Evolutionary conservation across 2,329 filamentous ascomycete species (phyloP).

Genomic region (Sporothrix pseudoabietina): DNA sequence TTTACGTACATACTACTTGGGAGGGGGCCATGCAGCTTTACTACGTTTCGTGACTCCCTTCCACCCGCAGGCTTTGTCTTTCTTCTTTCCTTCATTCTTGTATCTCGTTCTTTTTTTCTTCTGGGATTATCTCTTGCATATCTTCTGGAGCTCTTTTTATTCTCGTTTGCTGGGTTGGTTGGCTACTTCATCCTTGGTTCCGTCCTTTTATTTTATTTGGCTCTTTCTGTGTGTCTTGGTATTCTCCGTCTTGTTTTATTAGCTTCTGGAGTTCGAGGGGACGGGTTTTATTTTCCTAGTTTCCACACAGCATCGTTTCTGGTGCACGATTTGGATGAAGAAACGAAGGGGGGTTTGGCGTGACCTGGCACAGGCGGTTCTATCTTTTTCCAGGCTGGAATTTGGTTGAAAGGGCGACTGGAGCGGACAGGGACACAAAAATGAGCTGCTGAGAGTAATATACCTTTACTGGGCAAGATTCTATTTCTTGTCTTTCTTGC

Average conservation of each 20-base stretch:
- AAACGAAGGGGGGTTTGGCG: constrained; percentile 30
- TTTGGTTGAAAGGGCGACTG: constrained; percentile 16
- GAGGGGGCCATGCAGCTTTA: not conserved
- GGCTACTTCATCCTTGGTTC: constrained; percentile 3
- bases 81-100: not conserved
- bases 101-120: not conserved
- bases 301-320: constrained; percentile 28
- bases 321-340: constrained; percentile 36
- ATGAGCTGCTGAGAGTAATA: constrained; percentile 10
- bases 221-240: not conserved
- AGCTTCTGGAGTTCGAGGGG: constrained; percentile 35
- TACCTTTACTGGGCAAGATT: constrained; percentile 10
- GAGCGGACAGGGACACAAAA: constrained; percentile 13
- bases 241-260: constrained; percentile 36
- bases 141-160: constrained; percentile 15
- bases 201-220: constrained; percentile 11
- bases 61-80: not conserved
- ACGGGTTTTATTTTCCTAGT: constrained; percentile 25
- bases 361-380: constrained; percentile 20
- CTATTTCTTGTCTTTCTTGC: not conserved
- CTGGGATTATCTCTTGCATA: constrained; percentile 14
- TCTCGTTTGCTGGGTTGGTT: constrained; percentile 13
- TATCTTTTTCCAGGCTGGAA: constrained; percentile 17
- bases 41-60: not conserved
- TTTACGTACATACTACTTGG: constrained; percentile 25